Evolutionary conservation across 371 early-diverging fungal genomes (phyloP).

Genomic region (Circinella minor): DNA sequence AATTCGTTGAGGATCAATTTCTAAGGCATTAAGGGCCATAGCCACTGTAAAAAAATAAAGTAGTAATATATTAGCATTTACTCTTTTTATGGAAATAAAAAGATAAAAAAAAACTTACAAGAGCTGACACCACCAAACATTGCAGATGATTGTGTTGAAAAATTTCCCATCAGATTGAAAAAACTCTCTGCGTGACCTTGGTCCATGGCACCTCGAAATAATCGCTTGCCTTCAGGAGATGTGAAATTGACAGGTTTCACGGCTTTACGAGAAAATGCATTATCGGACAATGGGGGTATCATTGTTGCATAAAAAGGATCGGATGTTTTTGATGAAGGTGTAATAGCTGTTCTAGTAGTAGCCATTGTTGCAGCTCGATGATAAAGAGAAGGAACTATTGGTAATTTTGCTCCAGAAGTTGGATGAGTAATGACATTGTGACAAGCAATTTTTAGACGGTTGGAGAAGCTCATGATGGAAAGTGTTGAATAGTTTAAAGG

Average conservation of each 20-base stretch:
- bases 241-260: slow-evolving; percentile 61
- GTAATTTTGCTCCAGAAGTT: neutral
- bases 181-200: slow-evolving; percentile 84
- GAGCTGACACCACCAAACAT: slow-evolving; percentile 56
- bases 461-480: neutral
- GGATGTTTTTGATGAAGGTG: neutral
- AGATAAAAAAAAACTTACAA: slow-evolving; percentile 40
- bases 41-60: slow-evolving; percentile 52
- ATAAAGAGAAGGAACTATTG: neutral
- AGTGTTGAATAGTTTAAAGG: neutral
- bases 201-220: slow-evolving; percentile 79
- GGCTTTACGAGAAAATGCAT: neutral
- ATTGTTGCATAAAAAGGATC: neutral
- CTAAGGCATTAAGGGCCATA: slow-evolving; percentile 92
- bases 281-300: neutral
- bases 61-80: neutral
- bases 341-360: neutral
- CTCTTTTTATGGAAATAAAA: slow-evolving; percentile 55
- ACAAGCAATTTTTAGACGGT: neutral
- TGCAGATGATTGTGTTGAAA: slow-evolving; percentile 86
- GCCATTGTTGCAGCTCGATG: slow-evolving; percentile 10
- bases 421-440: slow-evolving; percentile 4
- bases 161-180: slow-evolving; percentile 84
- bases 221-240: slow-evolving; percentile 73
- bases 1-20: slow-evolving; percentile 85